These are phyloP conservation scores for Anisodus acutangulus DNA, from an alignment of 257 asterid species.

Conservation along the genomic window DNA sequence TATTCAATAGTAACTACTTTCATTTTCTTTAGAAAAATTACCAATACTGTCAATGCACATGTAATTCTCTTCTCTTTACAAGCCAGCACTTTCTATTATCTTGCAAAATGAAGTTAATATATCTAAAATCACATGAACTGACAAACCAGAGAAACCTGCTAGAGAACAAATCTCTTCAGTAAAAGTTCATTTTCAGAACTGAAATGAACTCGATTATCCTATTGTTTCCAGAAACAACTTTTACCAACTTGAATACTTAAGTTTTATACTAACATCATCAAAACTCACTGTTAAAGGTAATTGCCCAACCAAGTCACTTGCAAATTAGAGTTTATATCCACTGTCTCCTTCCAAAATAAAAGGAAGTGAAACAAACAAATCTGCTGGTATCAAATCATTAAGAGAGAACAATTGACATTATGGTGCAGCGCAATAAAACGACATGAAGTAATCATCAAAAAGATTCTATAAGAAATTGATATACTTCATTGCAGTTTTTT, in stretches of 20 bases:
- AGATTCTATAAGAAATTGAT: not conserved
- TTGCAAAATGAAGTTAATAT: conserved; percentile 12
- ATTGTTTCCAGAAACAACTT: conserved; percentile 22
- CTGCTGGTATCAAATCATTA: conserved; percentile 6
- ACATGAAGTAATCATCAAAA: not conserved
- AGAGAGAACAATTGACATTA: not conserved
- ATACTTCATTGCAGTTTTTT: not conserved
- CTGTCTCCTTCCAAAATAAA: conserved; percentile 21
- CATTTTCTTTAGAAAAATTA: conserved; percentile 7
- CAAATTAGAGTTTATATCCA: conserved; percentile 12
- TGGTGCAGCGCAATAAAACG: not conserved
- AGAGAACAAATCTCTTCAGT: conserved; percentile 4
- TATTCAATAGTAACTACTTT: not conserved
- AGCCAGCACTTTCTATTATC: conserved; percentile 23
- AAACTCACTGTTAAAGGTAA: not conserved
- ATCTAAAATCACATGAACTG: not conserved
- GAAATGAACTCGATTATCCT: conserved; percentile 22
- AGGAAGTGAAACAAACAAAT: conserved; percentile 18
- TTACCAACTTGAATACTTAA: not conserved
- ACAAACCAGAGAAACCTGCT: not conserved
- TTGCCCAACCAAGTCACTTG: conserved; percentile 13
- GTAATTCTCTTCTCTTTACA: conserved; percentile 14
- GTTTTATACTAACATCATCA: not conserved
- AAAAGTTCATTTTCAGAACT: conserved; percentile 25
- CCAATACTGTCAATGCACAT: not conserved